These are phyloP conservation scores for Polychytrium aggregatum DNA, from an alignment of 192 early-diverging fungal genomes.

Conservation along the genomic window DNA sequence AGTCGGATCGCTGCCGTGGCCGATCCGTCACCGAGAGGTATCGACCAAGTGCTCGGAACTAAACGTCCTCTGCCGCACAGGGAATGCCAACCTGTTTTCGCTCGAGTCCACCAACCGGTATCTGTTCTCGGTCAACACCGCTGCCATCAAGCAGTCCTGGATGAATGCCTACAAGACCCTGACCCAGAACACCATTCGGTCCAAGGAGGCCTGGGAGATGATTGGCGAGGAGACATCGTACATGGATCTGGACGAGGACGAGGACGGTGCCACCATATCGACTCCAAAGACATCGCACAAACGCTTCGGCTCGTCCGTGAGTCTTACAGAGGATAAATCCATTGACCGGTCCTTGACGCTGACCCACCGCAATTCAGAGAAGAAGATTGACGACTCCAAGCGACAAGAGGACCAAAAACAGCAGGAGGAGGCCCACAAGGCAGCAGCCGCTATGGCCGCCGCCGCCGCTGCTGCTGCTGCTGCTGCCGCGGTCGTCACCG, in stretches of 20 bases:
- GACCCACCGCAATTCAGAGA: no score
- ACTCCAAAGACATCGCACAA: background rate
- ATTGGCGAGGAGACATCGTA: background rate
- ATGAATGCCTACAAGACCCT: conserved; percentile 34
- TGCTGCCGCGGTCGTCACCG: no score
- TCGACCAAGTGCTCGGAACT: conserved; percentile 6
- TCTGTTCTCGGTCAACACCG: conserved; percentile 15
- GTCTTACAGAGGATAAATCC: no score
- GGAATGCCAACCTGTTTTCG: no score
- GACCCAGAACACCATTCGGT: conserved; percentile 12
- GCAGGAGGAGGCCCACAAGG: background rate
- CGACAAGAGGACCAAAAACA: no score
- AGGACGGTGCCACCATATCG: background rate
- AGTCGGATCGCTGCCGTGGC: no score
- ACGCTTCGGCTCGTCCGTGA: no score
- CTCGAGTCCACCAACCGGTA: conserved; percentile 19
- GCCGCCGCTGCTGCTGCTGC: no score
- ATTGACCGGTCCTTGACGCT: no score
- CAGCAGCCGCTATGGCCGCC: no score
- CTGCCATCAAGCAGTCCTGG: conserved; percentile 29
- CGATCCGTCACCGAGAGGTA: no score
- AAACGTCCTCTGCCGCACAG: conserved; percentile 3
- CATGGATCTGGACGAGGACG: conserved; percentile 18
- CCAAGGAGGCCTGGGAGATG: conserved; percentile 26
- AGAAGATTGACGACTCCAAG: no score